Evolutionary conservation across 352 stramenopile genomes (phyloP).

Genomic region (Phytophthora sp.): DNA sequence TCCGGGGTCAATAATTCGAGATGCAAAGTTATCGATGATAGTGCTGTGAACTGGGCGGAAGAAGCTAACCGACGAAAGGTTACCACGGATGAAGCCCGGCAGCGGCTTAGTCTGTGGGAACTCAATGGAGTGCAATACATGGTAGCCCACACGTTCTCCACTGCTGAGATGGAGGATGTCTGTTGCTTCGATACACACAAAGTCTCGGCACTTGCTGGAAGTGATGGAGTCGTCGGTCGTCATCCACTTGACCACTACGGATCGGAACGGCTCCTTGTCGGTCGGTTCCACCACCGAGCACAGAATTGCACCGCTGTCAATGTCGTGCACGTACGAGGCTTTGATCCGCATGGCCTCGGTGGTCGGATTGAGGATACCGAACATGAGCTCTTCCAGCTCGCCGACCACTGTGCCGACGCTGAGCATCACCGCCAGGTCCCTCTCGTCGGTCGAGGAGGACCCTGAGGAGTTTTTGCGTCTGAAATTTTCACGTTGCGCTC

Average conservation of each 20-base stretch:
- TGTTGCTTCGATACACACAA: constrained; percentile 27
- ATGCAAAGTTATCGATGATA: constrained; percentile 29
- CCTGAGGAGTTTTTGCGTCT: background rate
- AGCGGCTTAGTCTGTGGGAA: constrained; percentile 31
- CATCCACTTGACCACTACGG: constrained; percentile 29
- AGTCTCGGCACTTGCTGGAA: constrained; percentile 22
- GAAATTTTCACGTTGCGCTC: background rate
- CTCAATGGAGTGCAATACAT: constrained; percentile 25
- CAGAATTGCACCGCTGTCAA: background rate
- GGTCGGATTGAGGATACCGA: constrained; percentile 25
- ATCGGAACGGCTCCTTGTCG: background rate
- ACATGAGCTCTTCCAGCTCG: constrained; percentile 31
- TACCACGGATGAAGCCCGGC: constrained; percentile 12
- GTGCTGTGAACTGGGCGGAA: constrained; percentile 27
- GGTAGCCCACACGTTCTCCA: constrained; percentile 27
- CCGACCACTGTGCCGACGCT: constrained; percentile 18
- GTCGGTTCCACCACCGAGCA: background rate
- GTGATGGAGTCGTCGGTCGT: constrained; percentile 1
- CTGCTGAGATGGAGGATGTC: constrained; percentile 23
- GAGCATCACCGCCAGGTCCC: constrained; percentile 1
- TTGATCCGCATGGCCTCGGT: constrained; percentile 31
- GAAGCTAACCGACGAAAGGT: constrained; percentile 19
- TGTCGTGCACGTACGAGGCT: constrained; percentile 7
- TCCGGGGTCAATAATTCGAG: constrained; percentile 19
- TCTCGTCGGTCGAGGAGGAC: too few relatives aligned